These are phyloP conservation scores for Penicillium malachiteum DNA, from an alignment of 495 filamentous ascomycete species.

Conservation along the genomic window DNA sequence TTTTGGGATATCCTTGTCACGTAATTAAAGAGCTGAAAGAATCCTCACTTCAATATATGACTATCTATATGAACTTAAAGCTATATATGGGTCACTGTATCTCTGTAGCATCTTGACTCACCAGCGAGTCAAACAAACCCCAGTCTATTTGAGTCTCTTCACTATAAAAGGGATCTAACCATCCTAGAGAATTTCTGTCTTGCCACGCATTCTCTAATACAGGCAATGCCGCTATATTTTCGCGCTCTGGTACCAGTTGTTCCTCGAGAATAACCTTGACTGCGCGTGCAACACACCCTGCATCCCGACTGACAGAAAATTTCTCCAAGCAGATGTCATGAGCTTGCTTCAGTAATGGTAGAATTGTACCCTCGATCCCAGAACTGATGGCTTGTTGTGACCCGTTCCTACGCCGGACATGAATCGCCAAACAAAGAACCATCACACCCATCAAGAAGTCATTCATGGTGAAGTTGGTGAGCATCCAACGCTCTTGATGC, in stretches of 20 bases:
- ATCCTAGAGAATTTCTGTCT: neutral
- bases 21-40: too few relatives aligned
- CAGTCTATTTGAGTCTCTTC: slow-evolving; percentile 3
- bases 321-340: slow-evolving; percentile 14
- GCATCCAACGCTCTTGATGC: slow-evolving; percentile 21
- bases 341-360: slow-evolving; percentile 7
- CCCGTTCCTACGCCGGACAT: slow-evolving; percentile 1
- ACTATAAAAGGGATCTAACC: slow-evolving; percentile 4
- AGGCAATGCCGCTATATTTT: neutral
- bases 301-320: slow-evolving; percentile 10
- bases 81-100: too few relatives aligned
- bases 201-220: neutral
- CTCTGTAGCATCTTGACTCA: neutral
- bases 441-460: slow-evolving; percentile 21
- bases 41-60: neutral
- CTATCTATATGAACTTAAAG: neutral
- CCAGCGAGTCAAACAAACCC: slow-evolving; percentile 2
- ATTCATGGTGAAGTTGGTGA: slow-evolving; percentile 21
- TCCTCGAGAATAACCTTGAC: slow-evolving; percentile 8
- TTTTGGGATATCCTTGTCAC: too few relatives aligned
- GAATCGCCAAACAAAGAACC: slow-evolving; percentile 15
- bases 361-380: neutral
- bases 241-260: neutral
- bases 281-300: slow-evolving; percentile 7
- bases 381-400: neutral